Evolutionary conservation across 768 basidiomycete genomes (phyloP), one percentile per base, ranked within the genome.

Genomic region (Trametes cingulata): DNA sequence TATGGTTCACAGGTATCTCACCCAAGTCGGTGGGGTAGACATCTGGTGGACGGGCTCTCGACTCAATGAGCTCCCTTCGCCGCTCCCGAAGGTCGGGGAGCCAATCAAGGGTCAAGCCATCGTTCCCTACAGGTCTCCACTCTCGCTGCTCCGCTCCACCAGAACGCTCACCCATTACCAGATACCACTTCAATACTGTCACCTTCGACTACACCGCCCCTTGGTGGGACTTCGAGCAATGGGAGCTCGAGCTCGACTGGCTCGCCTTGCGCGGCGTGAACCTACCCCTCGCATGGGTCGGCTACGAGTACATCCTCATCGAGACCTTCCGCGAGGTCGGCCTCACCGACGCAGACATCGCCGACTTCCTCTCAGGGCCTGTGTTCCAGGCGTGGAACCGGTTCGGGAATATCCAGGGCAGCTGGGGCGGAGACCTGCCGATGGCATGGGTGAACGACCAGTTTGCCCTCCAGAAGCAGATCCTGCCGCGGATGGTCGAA

Each of bases 31-130:
- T 4, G 70, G 72, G 1, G 74, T 77, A 6, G 77, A 78, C 50
- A 78, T 78, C 47, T 78, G 75, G 74, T 78, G 76, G 77, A 77
- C 77, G 2, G 75, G 77, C 8, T 78, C 77, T 4, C 73, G 76
- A 33, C 71, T 78, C 24, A 57, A 71, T 20, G 46, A 68, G 29
- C 69, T 78, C 7, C 70, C 76, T 2, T 0, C 57, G 0, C 41
- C 54, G 15, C 62, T 78, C 2, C 77, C 77, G 0, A 25, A 62
- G 19, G 56, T 78, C 13, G 72, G 74, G 8, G 54, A 62, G 4
- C 69, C 73, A 0, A 50, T 78, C 47, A 72, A 69, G 6, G 73
- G 62, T 41, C 71, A 60, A 22, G 66, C 77, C 3, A 63, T 78
- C 49, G 76, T 77, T 22, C 71, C 74, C 9, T 76, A 76, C 56